phyloP scores from a whole-genome alignment of 2,329 filamentous ascomycete genomes.

The Phialophora tarda region DNA sequence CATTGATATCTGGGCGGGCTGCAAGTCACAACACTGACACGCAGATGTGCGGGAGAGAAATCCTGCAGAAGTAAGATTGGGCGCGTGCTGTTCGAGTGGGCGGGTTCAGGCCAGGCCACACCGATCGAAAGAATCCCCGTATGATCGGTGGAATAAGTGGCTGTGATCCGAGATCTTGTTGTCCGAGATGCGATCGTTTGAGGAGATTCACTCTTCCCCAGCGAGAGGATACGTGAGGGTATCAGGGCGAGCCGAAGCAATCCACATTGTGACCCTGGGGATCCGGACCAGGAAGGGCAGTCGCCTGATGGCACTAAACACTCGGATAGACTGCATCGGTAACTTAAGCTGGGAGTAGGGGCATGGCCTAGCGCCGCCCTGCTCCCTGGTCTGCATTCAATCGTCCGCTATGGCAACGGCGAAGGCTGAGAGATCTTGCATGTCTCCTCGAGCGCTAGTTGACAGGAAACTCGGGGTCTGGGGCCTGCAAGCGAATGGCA shows the following conservation, averaged over 20 bases:
- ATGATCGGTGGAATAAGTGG: neutral
- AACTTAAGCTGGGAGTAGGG: neutral
- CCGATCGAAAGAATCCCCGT: neutral
- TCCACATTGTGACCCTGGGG: neutral
- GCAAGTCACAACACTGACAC: neutral
- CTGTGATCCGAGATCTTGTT: neutral
- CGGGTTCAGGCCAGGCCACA: neutral
- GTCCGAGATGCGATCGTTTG: neutral
- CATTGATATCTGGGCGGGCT: neutral
- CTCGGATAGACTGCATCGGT: neutral
- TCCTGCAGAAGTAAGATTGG: neutral
- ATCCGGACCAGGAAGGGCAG: neutral
- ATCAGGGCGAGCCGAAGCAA: neutral
- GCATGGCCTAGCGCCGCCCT: neutral
- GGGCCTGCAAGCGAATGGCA: neutral
- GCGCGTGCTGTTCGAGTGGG: neutral
- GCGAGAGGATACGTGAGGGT: neutral
- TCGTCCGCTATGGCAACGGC: neutral
- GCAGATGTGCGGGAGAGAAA: neutral
- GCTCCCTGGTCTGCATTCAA: neutral
- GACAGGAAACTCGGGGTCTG: neutral
- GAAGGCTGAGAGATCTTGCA: neutral
- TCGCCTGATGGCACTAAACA: neutral
- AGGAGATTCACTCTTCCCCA: neutral
- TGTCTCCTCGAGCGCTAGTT: neutral